Conservation (phyloP, 2,329 filamentous ascomycete species). For the Fusarium xylarioides region DNA sequence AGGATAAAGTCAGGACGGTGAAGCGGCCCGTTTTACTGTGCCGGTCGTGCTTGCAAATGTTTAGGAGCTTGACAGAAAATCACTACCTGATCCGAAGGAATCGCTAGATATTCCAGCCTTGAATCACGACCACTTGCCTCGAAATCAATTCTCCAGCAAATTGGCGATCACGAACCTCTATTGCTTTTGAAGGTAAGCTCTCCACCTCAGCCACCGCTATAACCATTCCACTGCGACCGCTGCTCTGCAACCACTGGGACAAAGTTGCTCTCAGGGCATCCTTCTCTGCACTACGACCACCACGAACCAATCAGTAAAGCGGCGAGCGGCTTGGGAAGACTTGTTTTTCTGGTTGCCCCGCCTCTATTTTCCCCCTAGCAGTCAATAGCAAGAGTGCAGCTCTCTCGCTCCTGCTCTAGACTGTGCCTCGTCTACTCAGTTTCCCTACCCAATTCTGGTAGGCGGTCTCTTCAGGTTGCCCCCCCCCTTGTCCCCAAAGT, state of each 20-base stretch:
- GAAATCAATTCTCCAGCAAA: neutral
- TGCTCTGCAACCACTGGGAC: constrained; percentile 26
- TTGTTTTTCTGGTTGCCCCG: constrained; percentile 34
- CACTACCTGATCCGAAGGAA: neutral
- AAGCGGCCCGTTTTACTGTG: constrained; percentile 13
- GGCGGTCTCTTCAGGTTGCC: constrained; percentile 35
- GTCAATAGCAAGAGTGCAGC: constrained; percentile 6
- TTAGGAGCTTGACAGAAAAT: neutral
- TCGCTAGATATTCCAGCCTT: neutral
- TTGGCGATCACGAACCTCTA: constrained; percentile 13
- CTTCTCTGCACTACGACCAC: constrained; percentile 43
- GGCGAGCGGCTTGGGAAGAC: constrained; percentile 38
- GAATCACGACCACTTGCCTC: neutral
- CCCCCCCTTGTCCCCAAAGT: constrained; percentile 37
- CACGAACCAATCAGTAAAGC: constrained; percentile 51
- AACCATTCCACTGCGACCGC: constrained; percentile 28
- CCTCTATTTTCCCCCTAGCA: constrained; percentile 18
- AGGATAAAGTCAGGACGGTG: constrained; percentile 30
- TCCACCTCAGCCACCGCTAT: constrained; percentile 34
- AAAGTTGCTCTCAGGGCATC: constrained; percentile 32
- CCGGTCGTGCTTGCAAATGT: neutral
- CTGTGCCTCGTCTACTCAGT: constrained; percentile 31
- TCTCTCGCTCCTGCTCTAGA: constrained; percentile 28
- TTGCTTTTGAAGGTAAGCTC: constrained; percentile 18
- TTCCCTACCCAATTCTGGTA: constrained; percentile 37